phyloP scores from a whole-genome alignment of 2,329 filamentous ascomycete species.

The Whalleya microplaca region DNA sequence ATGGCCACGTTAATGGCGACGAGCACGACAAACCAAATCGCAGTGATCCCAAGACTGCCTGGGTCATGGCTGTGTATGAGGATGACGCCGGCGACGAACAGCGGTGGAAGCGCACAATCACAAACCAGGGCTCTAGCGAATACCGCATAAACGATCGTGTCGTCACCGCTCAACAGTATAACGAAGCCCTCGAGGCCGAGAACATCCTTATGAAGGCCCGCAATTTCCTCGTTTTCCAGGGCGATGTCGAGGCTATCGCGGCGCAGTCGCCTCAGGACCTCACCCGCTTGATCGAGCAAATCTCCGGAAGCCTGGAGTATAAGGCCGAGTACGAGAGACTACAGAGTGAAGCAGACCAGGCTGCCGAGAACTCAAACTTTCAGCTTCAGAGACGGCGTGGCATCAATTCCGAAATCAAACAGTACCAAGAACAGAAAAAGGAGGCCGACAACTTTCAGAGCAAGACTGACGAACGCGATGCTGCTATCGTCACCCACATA shows the following conservation, averaged over 20 bases:
- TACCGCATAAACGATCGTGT: slow-evolving; percentile 94
- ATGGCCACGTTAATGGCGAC: slow-evolving; percentile 64
- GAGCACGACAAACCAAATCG: slow-evolving; percentile 68
- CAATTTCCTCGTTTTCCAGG: slow-evolving; percentile 98
- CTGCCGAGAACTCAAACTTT: slow-evolving; percentile 84
- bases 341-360: slow-evolving; percentile 84
- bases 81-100: slow-evolving; percentile 96
- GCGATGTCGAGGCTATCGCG: slow-evolving; percentile 95
- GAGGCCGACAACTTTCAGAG: slow-evolving; percentile 92
- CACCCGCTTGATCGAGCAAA: slow-evolving; percentile 93
- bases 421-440: slow-evolving; percentile 95
- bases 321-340: slow-evolving; percentile 91
- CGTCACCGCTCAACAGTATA: slow-evolving; percentile 90
- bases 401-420: slow-evolving; percentile 97
- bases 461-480: slow-evolving; percentile 88
- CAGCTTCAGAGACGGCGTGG: slow-evolving; percentile 87
- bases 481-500: slow-evolving; percentile 89
- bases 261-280: slow-evolving; percentile 93
- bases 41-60: slow-evolving; percentile 88
- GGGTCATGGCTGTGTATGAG: slow-evolving; percentile 99
- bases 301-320: slow-evolving; percentile 92
- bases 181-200: slow-evolving; percentile 86
- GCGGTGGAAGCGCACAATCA: slow-evolving; percentile 94
- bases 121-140: slow-evolving; percentile 83
- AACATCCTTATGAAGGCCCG: slow-evolving; percentile 98